These are phyloP conservation scores for Coemansia sp. DNA, from an alignment of 192 early-diverging fungal genomes.

Conservation along the genomic window DNA sequence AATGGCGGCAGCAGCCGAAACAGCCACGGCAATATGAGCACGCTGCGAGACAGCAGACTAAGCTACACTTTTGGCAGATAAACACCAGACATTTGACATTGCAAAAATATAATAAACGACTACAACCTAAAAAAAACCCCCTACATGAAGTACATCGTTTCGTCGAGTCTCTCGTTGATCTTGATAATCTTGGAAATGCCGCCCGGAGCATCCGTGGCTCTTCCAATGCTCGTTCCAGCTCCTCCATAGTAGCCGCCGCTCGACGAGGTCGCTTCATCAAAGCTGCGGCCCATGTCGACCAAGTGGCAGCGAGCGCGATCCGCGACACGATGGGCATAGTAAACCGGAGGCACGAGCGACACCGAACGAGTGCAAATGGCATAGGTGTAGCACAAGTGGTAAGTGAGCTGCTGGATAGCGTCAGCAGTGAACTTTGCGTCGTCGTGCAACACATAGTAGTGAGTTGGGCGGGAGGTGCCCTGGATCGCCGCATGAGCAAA, in stretches of 20 bases:
- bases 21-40: not conserved
- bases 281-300: conserved; percentile 34
- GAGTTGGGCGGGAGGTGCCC: conserved; percentile 88
- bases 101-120: too few relatives aligned
- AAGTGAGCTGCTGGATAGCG: conserved; percentile 80
- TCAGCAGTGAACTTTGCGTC: conserved; percentile 80
- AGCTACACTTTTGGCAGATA: too few relatives aligned
- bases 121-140: too few relatives aligned
- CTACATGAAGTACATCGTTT: not conserved
- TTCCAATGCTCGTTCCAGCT: not conserved
- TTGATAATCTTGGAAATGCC: not conserved
- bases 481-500: conserved; percentile 89
- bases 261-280: conserved; percentile 38
- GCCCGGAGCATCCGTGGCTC: not conserved
- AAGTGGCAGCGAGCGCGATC: conserved; percentile 81
- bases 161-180: not conserved
- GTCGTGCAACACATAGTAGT: conserved; percentile 88
- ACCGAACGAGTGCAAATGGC: conserved; percentile 84
- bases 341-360: conserved; percentile 83
- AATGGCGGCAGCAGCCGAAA: not conserved
- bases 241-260: conserved; percentile 34
- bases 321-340: conserved; percentile 91
- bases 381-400: conserved; percentile 86
- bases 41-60: conserved; percentile 2
- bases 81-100: too few relatives aligned